phyloP scores from a whole-genome alignment of 2,329 filamentous ascomycete genomes.

The Teratosphaeria destructans region DNA sequence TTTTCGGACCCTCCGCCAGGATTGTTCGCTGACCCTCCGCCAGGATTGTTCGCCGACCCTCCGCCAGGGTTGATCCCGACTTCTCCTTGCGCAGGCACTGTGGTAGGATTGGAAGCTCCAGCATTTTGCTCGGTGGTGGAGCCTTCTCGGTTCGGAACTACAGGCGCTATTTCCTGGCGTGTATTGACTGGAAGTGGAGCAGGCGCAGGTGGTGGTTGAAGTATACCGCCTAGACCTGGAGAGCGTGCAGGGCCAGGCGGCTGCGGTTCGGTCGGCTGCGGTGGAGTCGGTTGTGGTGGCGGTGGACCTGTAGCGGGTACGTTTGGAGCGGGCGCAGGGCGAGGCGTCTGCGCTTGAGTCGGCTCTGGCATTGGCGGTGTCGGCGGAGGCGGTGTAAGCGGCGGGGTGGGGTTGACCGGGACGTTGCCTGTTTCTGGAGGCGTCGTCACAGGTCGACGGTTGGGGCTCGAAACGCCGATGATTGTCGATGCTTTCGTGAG shows the following conservation, averaged over 20 bases:
- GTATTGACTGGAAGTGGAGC: neutral
- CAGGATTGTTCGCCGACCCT: too few relatives aligned
- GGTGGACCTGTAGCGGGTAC: neutral
- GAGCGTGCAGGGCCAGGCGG: neutral
- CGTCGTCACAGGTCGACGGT: neutral
- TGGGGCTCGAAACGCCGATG: neutral
- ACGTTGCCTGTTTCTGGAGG: neutral
- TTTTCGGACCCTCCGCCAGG: too few relatives aligned
- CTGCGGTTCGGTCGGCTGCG: neutral
- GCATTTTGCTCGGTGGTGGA: too few relatives aligned
- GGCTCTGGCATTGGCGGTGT: neutral
- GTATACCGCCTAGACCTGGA: neutral
- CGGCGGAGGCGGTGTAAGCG: neutral
- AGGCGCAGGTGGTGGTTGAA: neutral
- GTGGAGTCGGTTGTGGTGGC: neutral
- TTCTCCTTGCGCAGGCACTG: too few relatives aligned
- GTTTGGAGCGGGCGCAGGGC: neutral
- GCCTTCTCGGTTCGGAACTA: too few relatives aligned
- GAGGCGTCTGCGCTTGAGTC: neutral
- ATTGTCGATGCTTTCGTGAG: neutral
- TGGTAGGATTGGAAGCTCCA: too few relatives aligned
- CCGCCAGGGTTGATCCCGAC: too few relatives aligned
- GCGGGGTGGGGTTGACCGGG: neutral
- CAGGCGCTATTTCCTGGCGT: neutral
- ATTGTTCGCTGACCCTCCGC: too few relatives aligned